Percentiles rank a stretch among this genome's conserved stretches.
Evolutionary conservation across 345 rosid species (phyloP).

Genomic region (Populus alba): DNA sequence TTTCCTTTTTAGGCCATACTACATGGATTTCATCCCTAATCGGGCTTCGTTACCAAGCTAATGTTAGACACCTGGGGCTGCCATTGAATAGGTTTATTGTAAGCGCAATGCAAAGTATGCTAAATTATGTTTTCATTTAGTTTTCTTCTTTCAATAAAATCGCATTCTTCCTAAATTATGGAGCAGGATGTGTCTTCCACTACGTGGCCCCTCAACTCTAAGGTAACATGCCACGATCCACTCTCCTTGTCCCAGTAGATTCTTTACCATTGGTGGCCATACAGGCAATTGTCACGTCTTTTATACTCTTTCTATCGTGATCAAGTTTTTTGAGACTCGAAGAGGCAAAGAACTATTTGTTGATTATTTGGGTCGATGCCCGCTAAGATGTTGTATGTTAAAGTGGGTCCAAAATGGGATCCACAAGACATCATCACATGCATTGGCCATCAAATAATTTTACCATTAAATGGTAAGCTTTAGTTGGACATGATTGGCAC

Average conservation of each 20-base stretch:
- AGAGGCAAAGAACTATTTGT: not conserved
- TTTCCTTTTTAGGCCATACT: not conserved
- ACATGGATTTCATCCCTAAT: not conserved
- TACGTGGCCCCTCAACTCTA: too few relatives aligned
- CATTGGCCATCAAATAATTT: constrained; percentile 24
- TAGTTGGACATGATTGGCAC: constrained; percentile 20
- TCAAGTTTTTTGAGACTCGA: not conserved
- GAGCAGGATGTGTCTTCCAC: not conserved
- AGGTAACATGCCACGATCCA: not conserved
- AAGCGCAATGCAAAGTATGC: too few relatives aligned
- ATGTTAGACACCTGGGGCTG: not conserved
- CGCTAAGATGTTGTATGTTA: not conserved
- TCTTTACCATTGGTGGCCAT: not conserved
- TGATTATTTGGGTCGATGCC: not conserved
- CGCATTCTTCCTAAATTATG: not conserved
- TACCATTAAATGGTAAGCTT: constrained; percentile 24
- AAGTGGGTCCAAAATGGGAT: constrained; percentile 19
- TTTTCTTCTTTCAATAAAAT: not conserved
- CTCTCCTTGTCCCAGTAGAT: not conserved
- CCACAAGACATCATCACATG: constrained; percentile 29
- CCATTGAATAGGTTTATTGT: not conserved
- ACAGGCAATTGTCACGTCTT: constrained; percentile 5
- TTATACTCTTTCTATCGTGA: not conserved
- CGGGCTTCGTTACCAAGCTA: not conserved
- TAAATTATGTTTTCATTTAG: not conserved